Conservation (phyloP, 345 rosid species). For the Brassica incana region DNA sequence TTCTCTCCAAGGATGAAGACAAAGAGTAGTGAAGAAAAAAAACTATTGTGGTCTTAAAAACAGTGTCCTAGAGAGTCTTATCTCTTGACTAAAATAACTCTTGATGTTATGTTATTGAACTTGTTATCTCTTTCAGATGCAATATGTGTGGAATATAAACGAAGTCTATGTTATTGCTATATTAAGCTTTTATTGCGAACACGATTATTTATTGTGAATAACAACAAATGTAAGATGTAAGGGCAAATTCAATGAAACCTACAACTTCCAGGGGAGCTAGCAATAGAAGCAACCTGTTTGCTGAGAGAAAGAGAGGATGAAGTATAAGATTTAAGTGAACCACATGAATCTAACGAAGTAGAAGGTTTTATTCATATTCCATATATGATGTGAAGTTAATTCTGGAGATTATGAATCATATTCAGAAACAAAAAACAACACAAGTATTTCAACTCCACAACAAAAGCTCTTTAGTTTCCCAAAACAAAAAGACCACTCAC, state of each 20-base stretch:
- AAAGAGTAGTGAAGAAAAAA: no score
- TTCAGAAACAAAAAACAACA: conserved; percentile 14
- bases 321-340: neutral
- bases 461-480: conserved; percentile 4
- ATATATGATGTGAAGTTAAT: neutral
- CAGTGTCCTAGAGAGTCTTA: neutral
- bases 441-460: conserved; percentile 22
- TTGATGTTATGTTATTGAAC: conserved; percentile 17
- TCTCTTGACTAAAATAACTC: neutral
- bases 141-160: neutral
- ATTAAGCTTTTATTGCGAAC: no score
- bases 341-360: conserved; percentile 9
- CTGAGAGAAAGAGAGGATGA: no score
- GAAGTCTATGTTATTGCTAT: neutral
- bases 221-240: no score
- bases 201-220: no score
- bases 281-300: no score
- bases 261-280: no score
- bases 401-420: conserved; percentile 5
- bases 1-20: neutral
- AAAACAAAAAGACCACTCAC: conserved; percentile 15
- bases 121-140: neutral
- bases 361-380: conserved; percentile 9
- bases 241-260: no score
- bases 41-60: neutral